These are phyloP conservation scores for Neoscytalidium dimidiatum DNA, from an alignment of 2,329 filamentous ascomycete species.

Conservation along the genomic window DNA sequence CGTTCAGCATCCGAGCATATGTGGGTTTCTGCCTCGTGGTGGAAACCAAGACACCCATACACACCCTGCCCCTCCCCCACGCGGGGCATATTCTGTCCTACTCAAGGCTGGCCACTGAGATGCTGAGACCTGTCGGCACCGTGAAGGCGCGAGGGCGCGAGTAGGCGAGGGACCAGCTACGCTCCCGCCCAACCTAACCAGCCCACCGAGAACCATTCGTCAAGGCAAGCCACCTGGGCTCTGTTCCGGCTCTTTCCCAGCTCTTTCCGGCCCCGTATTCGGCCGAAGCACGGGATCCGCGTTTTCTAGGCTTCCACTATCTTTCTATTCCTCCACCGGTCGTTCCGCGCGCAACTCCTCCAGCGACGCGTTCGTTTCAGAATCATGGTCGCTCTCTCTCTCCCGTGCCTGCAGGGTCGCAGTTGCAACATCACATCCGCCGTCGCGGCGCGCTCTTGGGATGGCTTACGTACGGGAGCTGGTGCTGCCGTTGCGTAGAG, in stretches of 20 bases:
- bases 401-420: not conserved
- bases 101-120: not conserved
- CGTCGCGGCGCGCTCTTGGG: not conserved
- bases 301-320: slow-evolving; percentile 3
- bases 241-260: not conserved
- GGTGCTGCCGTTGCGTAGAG: not conserved
- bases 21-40: slow-evolving; percentile 10
- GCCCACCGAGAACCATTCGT: not conserved
- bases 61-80: not conserved
- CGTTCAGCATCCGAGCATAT: not conserved
- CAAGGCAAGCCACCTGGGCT: not conserved
- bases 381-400: not conserved
- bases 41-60: not conserved
- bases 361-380: not conserved
- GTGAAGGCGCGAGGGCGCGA: slow-evolving; percentile 4
- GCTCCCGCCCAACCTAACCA: not conserved
- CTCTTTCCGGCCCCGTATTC: not conserved
- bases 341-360: not conserved
- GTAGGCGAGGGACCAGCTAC: not conserved
- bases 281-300: slow-evolving; percentile 2
- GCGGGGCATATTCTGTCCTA: not conserved
- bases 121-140: slow-evolving; percentile 2
- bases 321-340: not conserved
- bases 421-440: not conserved
- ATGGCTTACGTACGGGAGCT: not conserved